phyloP scores from a whole-genome alignment of 1,284 basidiomycete genomes.

The Rhodotorula sp. region DNA sequence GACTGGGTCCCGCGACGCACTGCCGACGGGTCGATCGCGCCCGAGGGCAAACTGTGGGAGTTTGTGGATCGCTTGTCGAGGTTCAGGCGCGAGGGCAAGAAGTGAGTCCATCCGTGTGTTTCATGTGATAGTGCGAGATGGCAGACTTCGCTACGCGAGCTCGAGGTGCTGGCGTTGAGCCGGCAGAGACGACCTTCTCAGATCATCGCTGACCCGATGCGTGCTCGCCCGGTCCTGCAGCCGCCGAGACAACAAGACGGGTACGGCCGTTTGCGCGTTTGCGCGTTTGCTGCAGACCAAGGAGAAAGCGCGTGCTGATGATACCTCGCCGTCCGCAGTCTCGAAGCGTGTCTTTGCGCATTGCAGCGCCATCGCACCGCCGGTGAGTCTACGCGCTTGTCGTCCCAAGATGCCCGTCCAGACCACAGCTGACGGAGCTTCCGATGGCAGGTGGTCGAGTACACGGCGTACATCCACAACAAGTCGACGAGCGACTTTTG shows the following conservation, averaged over 20 bases:
- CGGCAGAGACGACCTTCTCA: neutral
- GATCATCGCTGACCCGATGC: neutral
- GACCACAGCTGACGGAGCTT: neutral
- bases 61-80: constrained; percentile 46
- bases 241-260: constrained; percentile 32
- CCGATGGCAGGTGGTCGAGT: constrained; percentile 27
- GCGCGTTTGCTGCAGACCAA: too few relatives aligned
- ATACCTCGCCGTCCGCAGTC: constrained; percentile 10
- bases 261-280: neutral
- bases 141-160: too few relatives aligned
- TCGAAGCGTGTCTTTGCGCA: constrained; percentile 37
- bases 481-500: constrained; percentile 31
- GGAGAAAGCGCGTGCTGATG: neutral
- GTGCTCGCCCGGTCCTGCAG: neutral
- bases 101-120: constrained; percentile 13
- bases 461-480: constrained; percentile 14
- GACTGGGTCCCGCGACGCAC: constrained; percentile 43
- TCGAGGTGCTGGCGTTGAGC: too few relatives aligned
- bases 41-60: constrained; percentile 44
- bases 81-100: constrained; percentile 50
- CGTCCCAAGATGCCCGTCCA: too few relatives aligned
- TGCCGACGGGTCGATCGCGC: constrained; percentile 24
- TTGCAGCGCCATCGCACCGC: constrained; percentile 35
- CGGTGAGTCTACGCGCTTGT: neutral
- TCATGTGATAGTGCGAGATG: too few relatives aligned